Conservation (phyloP, 345 rosid species). For the Bruguiera parviflora region DNA sequence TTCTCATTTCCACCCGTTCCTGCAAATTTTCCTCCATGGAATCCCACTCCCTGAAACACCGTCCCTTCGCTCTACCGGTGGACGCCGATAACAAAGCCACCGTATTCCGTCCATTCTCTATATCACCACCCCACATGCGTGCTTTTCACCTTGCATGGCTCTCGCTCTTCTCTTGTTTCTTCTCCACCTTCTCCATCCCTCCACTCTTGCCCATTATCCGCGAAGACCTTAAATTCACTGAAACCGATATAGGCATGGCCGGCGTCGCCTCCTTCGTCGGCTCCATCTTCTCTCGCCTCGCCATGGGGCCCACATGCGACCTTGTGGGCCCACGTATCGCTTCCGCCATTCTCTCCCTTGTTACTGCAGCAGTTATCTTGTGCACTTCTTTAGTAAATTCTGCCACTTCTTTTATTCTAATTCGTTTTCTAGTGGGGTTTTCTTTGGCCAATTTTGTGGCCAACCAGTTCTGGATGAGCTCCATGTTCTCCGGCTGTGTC, state of each 20-base stretch:
- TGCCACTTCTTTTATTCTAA: conserved; percentile 47
- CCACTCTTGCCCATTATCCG: conserved; percentile 73
- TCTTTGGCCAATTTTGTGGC: conserved; percentile 77
- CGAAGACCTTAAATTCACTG: conserved; percentile 50
- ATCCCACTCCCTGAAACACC: neutral
- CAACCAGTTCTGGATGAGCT: conserved; percentile 90
- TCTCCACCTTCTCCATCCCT: conserved; percentile 90
- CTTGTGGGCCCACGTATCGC: conserved; percentile 66
- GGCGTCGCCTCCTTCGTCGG: conserved; percentile 75
- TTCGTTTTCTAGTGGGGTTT: conserved; percentile 67
- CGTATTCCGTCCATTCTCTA: conserved; percentile 50
- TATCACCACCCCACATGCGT: conserved; percentile 62
- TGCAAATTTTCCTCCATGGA: neutral
- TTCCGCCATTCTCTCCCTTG: conserved; percentile 60
- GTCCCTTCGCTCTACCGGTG: conserved; percentile 31
- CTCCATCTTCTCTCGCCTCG: conserved; percentile 78
- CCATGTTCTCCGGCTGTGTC: conserved; percentile 66
- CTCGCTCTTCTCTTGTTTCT: conserved; percentile 76
- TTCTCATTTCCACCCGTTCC: too few species aligned
- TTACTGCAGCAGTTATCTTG: conserved; percentile 59
- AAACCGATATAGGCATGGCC: conserved; percentile 45
- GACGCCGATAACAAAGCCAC: conserved; percentile 58
- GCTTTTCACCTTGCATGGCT: conserved; percentile 87
- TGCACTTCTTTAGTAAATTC: conserved; percentile 49
- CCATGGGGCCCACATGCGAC: conserved; percentile 81